Evolutionary conservation across 805 yeast genomes (phyloP), one percentile per base, ranked within the genome.

Genomic region (Pichia thaimueangensis): DNA sequence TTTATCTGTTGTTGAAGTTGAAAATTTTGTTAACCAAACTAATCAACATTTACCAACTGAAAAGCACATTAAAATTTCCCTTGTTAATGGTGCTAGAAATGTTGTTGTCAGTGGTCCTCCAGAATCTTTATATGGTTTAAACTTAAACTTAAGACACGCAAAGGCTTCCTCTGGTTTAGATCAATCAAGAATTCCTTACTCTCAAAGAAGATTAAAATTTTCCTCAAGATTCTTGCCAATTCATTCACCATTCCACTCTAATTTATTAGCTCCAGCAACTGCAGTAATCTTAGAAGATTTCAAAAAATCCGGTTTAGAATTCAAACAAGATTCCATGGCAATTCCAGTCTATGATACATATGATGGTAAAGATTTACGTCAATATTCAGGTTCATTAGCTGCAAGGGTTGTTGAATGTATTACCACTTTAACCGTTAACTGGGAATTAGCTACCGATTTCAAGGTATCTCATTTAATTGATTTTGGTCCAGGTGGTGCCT

Each of bases 401-500:
- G 70, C 72, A 23, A 81, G 96, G 65, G 71, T 86, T 45, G 81
- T 84, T 47, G 78, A 79, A 62, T 82, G 89, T 57, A 89, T 93
- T 64, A 86, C 93, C 41, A 80, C 80, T 58, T 74, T 86, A 58
- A 87, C 95, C 34, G 99, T 93, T 51, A 75, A 86, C 67, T 93
- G 99, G 99, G 97, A 93, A 69, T 52, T 54, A 23, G 94, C 97
- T 24, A 89, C 97, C 29, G 62, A 76, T 51, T 86, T 86, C 63
- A 63, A 75, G 37, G 76, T 93, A 22, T 85, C 97, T 36, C 98
- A 93, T 63, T 77, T 93, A 56, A 65, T 93, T 49, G 99, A 93
- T 68, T 93, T 93, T 56, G 99, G 99, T 62, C 99, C 98, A 48
- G 98, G 99, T 67, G 97, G 97, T 55, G 80, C 86, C 30, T 86